Base-by-base conservation (phyloP, 2,329 filamentous ascomycete species). In the Grosmannia huntii region DNA sequence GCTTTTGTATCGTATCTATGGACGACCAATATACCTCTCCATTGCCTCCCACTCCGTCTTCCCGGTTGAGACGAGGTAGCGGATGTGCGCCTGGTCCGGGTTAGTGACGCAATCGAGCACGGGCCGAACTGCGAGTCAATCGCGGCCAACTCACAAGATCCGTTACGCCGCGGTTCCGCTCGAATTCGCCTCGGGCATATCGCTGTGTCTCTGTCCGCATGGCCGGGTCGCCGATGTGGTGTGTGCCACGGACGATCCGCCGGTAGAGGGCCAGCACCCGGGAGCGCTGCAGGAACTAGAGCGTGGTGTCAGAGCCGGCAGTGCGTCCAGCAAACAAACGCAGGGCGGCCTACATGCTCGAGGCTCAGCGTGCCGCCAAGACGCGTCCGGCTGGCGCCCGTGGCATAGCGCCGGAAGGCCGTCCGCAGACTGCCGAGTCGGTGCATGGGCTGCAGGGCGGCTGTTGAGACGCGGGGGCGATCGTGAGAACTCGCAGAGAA, bases 31-130 rank as follows among this genome's bases (percentile, higher is more conserved):
- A 70, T 79, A 80, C 63, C 77, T 72, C 69, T 78, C 80, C 77
- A 84, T 83, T 57, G 68, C 74, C 64, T 85, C 80, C 82, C 82
- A 85, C 66, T 85, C 78, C 28, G 81, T 82, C 71, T 83, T 85
- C 57, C 83, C 83, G 4, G 78, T 84, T 11, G 82, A 84, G 59
- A 85, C 68, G 44, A 86, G 75, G 67, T 85, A 85, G 59, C 79
- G 75, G 62, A 85, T 81, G 64, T 85, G 82, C 62, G 71, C 69
- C 80, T 83, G 60, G 14, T 25, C 11, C 21, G 5, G 36, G 53
- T 58, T 27, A 56, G 36, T 31, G 41, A 50, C 23, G 19, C 33
- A 10, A 1, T 7, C 6, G 31, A 33, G 9, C 31, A 33, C 27
- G 25, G 12, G 19, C 1, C 11, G 11, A 9, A 11, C 0, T n/a